Conservation (phyloP, 2,329 filamentous ascomycete species). For the Apiospora phragmitis region DNA sequence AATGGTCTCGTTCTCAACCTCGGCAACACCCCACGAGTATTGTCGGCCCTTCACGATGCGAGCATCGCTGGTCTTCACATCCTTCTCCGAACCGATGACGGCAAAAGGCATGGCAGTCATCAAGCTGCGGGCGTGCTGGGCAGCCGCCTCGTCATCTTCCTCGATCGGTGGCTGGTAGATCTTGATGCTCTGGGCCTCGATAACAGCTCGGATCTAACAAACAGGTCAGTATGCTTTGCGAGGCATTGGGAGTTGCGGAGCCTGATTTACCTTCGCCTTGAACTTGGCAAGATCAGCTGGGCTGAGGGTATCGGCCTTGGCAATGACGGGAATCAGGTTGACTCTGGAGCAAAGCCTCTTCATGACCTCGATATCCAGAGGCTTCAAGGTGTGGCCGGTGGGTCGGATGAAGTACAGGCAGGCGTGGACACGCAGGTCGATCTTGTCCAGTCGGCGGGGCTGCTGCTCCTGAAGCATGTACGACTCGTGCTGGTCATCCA, state of each 20-base stretch:
- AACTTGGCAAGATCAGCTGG: slow-evolving; percentile 88
- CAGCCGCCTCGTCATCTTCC: slow-evolving; percentile 96
- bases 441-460: slow-evolving; percentile 96
- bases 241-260: slow-evolving; percentile 10
- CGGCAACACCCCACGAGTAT: slow-evolving; percentile 98
- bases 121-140: slow-evolving; percentile 89
- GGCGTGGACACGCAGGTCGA: slow-evolving; percentile 96
- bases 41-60: slow-evolving; percentile 98
- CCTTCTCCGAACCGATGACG: slow-evolving; percentile 98
- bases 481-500: slow-evolving; percentile 99
- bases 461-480: slow-evolving; percentile 99
- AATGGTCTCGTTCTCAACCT: slow-evolving; percentile 99
- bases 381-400: slow-evolving; percentile 97
- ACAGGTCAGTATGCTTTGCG: slow-evolving; percentile 7
- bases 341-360: slow-evolving; percentile 97
- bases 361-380: slow-evolving; percentile 99
- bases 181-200: slow-evolving; percentile 98
- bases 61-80: slow-evolving; percentile 93
- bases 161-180: slow-evolving; percentile 98
- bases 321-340: slow-evolving; percentile 97
- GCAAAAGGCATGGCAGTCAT: slow-evolving; percentile 98
- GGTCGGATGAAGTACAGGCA: slow-evolving; percentile 99
- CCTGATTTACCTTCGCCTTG: slow-evolving; percentile 82
- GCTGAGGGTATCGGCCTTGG: slow-evolving; percentile 97
- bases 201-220: slow-evolving; percentile 82